Conservation (phyloP, 2,329 filamentous ascomycete species). For the Sordariomycetes sp. region DNA sequence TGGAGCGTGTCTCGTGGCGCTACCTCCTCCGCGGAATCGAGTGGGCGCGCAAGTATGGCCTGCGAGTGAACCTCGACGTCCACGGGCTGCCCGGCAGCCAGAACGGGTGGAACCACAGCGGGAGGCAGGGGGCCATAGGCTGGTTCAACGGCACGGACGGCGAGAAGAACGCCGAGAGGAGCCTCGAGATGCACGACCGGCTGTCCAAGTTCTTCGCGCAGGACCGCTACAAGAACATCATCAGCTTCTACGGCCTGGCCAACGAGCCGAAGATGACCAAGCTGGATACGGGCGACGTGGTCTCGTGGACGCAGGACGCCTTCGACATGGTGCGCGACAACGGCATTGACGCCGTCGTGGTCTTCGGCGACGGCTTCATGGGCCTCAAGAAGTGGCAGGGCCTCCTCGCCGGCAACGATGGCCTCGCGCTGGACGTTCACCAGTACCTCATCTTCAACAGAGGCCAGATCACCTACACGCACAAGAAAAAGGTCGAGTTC, state of each 20-base stretch:
- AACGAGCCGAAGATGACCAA: constrained; percentile 54
- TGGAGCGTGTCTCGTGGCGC: constrained; percentile 16
- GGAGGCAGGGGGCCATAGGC: constrained; percentile 27
- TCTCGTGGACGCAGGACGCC: constrained; percentile 47
- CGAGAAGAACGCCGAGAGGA: constrained; percentile 27
- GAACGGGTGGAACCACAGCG: constrained; percentile 54
- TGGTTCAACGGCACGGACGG: constrained; percentile 12
- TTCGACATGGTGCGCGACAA: constrained; percentile 46
- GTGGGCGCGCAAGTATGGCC: constrained; percentile 38
- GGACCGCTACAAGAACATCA: constrained; percentile 33
- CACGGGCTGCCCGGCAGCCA: constrained; percentile 46
- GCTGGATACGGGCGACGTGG: constrained; percentile 40
- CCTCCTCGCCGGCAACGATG: constrained; percentile 43
- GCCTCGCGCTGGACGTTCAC: constrained; percentile 64
- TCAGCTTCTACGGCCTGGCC: constrained; percentile 56
- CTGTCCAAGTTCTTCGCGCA: constrained; percentile 15
- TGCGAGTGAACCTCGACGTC: constrained; percentile 49
- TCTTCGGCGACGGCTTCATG: constrained; percentile 66
- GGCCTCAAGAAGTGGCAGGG: constrained; percentile 63
- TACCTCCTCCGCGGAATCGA: constrained; percentile 46
- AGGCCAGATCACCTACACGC: constrained; percentile 53
- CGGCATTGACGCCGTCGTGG: constrained; percentile 46
- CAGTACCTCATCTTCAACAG: constrained; percentile 73
- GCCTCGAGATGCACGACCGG: constrained; percentile 44
- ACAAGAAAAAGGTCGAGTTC: constrained; percentile 56